phyloP scores from a whole-genome alignment of 306 rosid genomes.

The Cyamopsis tetragonoloba region DNA sequence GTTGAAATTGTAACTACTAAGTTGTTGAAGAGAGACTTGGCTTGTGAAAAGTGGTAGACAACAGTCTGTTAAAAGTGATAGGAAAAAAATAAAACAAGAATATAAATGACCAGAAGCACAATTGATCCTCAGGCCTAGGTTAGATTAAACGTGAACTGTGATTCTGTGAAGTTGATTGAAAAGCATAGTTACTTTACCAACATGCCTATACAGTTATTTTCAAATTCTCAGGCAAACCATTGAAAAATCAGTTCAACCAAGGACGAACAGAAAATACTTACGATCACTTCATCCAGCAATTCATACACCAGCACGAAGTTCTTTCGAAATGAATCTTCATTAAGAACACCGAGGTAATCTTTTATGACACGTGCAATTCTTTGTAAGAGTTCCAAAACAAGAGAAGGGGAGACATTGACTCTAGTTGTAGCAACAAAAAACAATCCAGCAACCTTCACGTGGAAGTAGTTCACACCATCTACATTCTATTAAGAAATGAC shows the following conservation, averaged over 20 bases:
- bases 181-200: neutral
- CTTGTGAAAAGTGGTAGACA: neutral
- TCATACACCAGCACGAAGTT: constrained; percentile 94
- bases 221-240: neutral
- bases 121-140: neutral
- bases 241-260: constrained; percentile 1
- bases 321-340: constrained; percentile 82
- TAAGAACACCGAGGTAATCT: constrained; percentile 92
- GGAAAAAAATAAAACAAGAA: neutral
- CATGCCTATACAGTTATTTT: neutral
- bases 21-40: neutral
- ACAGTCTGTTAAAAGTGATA: neutral
- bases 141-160: no score
- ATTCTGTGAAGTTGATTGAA: neutral
- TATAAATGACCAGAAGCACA: neutral
- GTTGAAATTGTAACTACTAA: neutral
- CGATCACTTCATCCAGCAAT: constrained; percentile 90
- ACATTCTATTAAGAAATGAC: constrained; percentile 47
- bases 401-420: constrained; percentile 74
- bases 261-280: constrained; percentile 34
- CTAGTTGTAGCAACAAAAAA: constrained; percentile 83
- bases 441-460: constrained; percentile 86
- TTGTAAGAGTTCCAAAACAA: constrained; percentile 76
- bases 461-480: constrained; percentile 94
- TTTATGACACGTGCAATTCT: constrained; percentile 86